These are phyloP conservation scores for Diaporthe sp. DNA, from an alignment of 2,329 filamentous ascomycete genomes.

Conservation along the genomic window DNA sequence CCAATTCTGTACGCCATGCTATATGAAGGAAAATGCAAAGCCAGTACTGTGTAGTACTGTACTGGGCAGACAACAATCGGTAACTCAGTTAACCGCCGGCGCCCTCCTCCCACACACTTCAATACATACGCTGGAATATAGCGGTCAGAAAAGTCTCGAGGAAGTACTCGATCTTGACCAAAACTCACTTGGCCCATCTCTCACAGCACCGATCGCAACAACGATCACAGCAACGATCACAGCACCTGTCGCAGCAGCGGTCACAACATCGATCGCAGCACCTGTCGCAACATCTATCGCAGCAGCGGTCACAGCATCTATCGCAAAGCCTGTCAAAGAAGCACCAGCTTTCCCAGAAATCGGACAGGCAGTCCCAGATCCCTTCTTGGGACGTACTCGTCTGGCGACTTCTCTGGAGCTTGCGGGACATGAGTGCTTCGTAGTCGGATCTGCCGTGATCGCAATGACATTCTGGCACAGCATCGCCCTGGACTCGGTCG, in stretches of 20 bases:
- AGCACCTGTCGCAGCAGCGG: constrained; percentile 14
- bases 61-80: neutral
- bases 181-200: constrained; percentile 3
- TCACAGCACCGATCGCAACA: constrained; percentile 27
- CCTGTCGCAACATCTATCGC: constrained; percentile 21
- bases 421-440: constrained; percentile 1
- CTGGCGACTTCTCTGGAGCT: neutral
- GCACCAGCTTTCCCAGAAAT: constrained; percentile 28
- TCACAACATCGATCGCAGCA: constrained; percentile 16
- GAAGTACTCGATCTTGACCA: no score
- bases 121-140: neutral
- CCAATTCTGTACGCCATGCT: neutral
- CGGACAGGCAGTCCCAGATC: constrained; percentile 5
- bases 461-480: neutral
- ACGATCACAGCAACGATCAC: constrained; percentile 19
- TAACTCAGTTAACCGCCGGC: neutral
- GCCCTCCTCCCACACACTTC: constrained; percentile 15
- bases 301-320: constrained; percentile 7
- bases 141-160: neutral
- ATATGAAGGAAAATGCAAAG: neutral
- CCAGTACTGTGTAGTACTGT: no score
- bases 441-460: neutral
- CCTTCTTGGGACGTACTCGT: neutral
- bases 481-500: neutral
- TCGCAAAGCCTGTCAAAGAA: constrained; percentile 25